Evolutionary conservation across 73 alveolate species (phyloP).

Genomic region (Paramecium pentaurelia): DNA sequence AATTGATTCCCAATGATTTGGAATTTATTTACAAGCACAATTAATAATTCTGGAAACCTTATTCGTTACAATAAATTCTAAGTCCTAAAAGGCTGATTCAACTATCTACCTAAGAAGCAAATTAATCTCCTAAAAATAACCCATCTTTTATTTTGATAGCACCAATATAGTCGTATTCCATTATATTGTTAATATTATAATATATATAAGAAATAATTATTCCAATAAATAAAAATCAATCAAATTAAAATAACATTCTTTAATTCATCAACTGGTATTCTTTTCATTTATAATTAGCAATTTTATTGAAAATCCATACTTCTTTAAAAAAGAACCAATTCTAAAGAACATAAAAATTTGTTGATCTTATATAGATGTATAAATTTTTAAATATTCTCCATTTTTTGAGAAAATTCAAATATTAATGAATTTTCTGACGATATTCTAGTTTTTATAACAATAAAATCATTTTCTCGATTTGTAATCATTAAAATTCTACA

Average conservation of each 20-base stretch:
- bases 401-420: neutral
- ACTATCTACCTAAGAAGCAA: conserved; percentile 58
- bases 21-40: conserved; percentile 89
- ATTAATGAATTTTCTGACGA: neutral
- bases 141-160: conserved; percentile 80
- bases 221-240: neutral
- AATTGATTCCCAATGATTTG: conserved; percentile 92
- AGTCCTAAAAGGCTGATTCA: conserved; percentile 59
- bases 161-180: conserved; percentile 74
- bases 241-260: neutral
- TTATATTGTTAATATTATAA: neutral
- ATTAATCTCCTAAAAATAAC: conserved; percentile 73
- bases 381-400: neutral
- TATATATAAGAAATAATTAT: neutral
- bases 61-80: conserved; percentile 91
- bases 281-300: neutral
- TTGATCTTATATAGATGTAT: neutral
- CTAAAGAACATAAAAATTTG: neutral
- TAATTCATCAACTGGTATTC: neutral
- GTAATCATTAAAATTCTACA: neutral
- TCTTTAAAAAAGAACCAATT: neutral
- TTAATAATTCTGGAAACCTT: conserved; percentile 89
- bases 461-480: neutral
- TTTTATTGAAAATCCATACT: neutral
- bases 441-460: neutral